Base-by-base conservation (phyloP, 371 early-diverging fungal genomes). In the Mortierella sp. region DNA sequence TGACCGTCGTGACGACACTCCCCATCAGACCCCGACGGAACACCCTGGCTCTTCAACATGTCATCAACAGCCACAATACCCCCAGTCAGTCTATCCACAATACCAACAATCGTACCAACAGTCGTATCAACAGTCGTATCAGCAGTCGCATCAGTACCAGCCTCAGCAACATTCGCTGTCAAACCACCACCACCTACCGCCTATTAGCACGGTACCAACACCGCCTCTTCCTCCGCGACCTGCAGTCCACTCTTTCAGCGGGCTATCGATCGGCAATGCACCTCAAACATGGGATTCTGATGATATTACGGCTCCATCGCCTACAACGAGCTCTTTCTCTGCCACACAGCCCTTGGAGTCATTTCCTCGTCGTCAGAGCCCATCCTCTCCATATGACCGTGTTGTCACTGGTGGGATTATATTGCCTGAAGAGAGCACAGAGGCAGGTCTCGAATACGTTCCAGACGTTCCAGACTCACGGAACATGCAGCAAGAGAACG, bases 211-310 rank as follows among this genome's bases (percentile, higher is more conserved):
- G 25, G 19, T 43, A n/a, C 27, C 49, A 43, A 24, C 37, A 37
- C 60, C 68, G 0, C 57, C 57, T 34, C 45, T 68, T n/a, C 68
- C 60, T 3, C 55, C 60, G 14, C 60, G 68, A 13, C 67, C 68
- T 8, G 39, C 37, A 12, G 16, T 44, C 50, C 13, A 52, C 31
- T 53, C 39, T 9, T 47, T 55, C 24, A 48, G 60, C 16, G 41
- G 37, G 17, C 45, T 37, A 7, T 34, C 65, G 2, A 53, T 46
- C 29, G 46, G 19, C 0, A 25, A 57, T 40, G 65, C 27, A 14
- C 58, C 65, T 27, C 58, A 65, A 14, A 34, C 47, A 5, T 7
- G 52, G 24, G 65, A 65, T 34, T 53, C 58, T n/a, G 47, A 65
- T 6, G 53, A 54, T 16, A 55, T 63, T 5, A n/a, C 29, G 21